Percentiles rank a stretch among this genome's conserved stretches.
These are phyloP conservation scores for Nyctanthes arbortristis DNA, from an alignment of 257 asterid species.

Conservation along the genomic window DNA sequence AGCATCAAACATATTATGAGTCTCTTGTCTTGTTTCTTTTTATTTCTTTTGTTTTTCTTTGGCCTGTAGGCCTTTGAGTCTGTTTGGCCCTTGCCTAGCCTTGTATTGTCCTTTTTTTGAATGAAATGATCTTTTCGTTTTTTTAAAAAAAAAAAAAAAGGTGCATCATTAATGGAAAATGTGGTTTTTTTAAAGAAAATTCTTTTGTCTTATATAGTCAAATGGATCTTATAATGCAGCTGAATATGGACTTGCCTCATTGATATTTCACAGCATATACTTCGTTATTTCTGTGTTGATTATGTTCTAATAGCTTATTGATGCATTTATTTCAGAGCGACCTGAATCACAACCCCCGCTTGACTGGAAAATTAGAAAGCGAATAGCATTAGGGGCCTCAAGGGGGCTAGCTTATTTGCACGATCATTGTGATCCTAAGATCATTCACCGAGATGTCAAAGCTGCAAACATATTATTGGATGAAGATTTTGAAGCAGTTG, in stretches of 20 bases:
- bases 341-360: slow-evolving; percentile 37
- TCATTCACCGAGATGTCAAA: slow-evolving; percentile 69
- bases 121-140: no score
- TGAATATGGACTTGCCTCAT: not conserved
- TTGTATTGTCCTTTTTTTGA: no score
- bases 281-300: not conserved
- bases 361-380: slow-evolving; percentile 55
- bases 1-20: no score
- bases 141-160: no score
- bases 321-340: slow-evolving; percentile 23
- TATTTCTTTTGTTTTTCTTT: no score
- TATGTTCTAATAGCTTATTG: slow-evolving; percentile 4
- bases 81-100: no score
- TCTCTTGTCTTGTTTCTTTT: no score
- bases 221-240: not conserved
- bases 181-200: no score
- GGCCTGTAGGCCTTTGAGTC: no score
- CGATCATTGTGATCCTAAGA: slow-evolving; percentile 66
- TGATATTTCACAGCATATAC: not conserved
- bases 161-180: no score
- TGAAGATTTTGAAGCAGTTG: slow-evolving; percentile 65
- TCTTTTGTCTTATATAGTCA: not conserved
- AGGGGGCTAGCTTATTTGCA: slow-evolving; percentile 68
- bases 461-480: slow-evolving; percentile 69
- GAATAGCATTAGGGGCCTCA: slow-evolving; percentile 59